phyloP scores from a whole-genome alignment of 192 early-diverging fungal genomes.

The Ambispora gerdemannii region DNA sequence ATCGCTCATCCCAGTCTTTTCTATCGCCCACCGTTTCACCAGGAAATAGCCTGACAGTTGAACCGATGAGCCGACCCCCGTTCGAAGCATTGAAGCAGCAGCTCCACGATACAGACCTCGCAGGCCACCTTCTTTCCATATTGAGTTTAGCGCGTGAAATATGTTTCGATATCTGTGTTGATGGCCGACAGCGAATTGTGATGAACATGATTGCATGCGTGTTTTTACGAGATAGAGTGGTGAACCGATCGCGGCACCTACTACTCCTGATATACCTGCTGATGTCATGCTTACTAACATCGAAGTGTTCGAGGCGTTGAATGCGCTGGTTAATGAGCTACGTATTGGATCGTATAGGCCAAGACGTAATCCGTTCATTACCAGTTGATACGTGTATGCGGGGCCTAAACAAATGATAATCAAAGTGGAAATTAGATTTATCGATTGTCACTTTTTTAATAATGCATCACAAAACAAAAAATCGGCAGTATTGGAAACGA shows the following conservation, averaged over 20 bases:
- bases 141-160: conserved; percentile 57
- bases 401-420: conserved; percentile 37
- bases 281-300: conserved; percentile 63
- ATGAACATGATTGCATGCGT: conserved; percentile 71
- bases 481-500: not conserved
- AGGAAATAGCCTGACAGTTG: conserved; percentile 90
- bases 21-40: conserved; percentile 62
- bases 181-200: conserved; percentile 71
- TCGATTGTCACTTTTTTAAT: not conserved
- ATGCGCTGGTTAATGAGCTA: conserved; percentile 45
- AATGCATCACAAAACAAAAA: not conserved
- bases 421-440: not conserved
- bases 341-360: conserved; percentile 89
- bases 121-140: conserved; percentile 70
- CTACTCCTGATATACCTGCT: conserved; percentile 73
- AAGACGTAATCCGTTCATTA: conserved; percentile 90
- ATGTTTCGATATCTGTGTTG: conserved; percentile 82
- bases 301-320: conserved; percentile 39
- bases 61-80: conserved; percentile 82
- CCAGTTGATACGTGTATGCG: conserved; percentile 88
- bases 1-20: conserved; percentile 50
- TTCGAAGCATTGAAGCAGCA: conserved; percentile 85
- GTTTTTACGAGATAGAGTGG: conserved; percentile 94
- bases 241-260: conserved; percentile 78
- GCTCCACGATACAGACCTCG: conserved; percentile 83